Base-by-base conservation (phyloP, 768 basidiomycete species). In the Lactarius psammicola region DNA sequence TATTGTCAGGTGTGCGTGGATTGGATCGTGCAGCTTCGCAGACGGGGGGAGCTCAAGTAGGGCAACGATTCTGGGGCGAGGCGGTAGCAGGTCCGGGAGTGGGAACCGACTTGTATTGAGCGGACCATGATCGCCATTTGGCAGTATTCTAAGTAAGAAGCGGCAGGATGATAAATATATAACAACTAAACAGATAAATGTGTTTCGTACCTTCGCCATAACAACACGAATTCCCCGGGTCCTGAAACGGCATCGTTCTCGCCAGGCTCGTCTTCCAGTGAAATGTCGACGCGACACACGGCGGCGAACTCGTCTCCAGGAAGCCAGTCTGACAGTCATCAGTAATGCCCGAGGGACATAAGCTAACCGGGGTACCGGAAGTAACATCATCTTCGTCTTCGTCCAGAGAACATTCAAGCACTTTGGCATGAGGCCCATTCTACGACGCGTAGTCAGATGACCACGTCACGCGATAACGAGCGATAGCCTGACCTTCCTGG, bases 241-340 rank as follows among this genome's bases (percentile, higher is more conserved):
- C 81, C 80, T 9, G 77, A 72, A 42, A 85, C 76, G 4, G 71
- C 66, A 20, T 77, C 72, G 3, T 74, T 75, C 30, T 66, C 64
- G 15, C 74, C 66, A 15, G 76, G 74, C 18, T 81, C 79, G 36
- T 81, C 84, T 28, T 76, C 75, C 31, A 76, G 69, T 4, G 79
- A 73, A 64, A 88, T 72, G 54, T 77, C 78, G 46, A 90, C 75
- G 13, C 82, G 81, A 70, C 84, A 87, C 26, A 81, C 71, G 38
- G 85, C 80, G 49, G 80, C 82, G 67, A 90, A 83, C 65, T 83
- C 82, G 70, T 94, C 92, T 0, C 87, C 88, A 11, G 84, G 71
- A 30, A 84, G 74, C 75, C 84, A 89, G 67, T 88, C 89, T 89
- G 67, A 10, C 26, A 30, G 44, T 7, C 28, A 59, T 67, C 13